Evolutionary conservation across 768 basidiomycete genomes (phyloP).

Genomic region (Leucogyrophana mollusca): DNA sequence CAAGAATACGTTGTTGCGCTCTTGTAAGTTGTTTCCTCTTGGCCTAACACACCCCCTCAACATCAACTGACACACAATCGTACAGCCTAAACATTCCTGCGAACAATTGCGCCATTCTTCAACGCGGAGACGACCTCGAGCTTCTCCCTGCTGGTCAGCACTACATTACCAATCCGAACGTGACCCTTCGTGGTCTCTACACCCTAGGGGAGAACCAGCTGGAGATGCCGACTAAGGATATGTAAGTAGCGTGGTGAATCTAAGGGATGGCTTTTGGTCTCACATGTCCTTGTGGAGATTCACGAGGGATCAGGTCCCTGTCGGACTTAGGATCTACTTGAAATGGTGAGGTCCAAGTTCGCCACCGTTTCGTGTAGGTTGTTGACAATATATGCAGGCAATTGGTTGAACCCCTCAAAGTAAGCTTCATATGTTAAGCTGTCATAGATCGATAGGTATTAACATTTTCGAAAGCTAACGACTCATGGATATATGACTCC

Average conservation of each 20-base stretch:
- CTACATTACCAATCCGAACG: constrained; percentile 80
- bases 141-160: constrained; percentile 81
- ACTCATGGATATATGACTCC: constrained; percentile 85
- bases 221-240: constrained; percentile 87
- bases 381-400: constrained; percentile 34
- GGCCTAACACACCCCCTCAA: background rate
- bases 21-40: constrained; percentile 49
- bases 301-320: constrained; percentile 85
- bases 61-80: constrained; percentile 2
- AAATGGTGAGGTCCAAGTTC: constrained; percentile 57
- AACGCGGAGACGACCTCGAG: constrained; percentile 77
- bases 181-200: constrained; percentile 76
- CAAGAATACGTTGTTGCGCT: constrained; percentile 77
- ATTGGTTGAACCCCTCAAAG: constrained; percentile 49
- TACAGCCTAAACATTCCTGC: constrained; percentile 78
- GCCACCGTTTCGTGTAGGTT: background rate
- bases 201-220: constrained; percentile 83
- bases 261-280: background rate
- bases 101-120: constrained; percentile 83
- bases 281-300: constrained; percentile 43
- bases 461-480: constrained; percentile 52
- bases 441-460: constrained; percentile 37
- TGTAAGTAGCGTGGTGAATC: constrained; percentile 42
- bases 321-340: constrained; percentile 78
- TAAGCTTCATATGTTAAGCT: no score